These are phyloP conservation scores for Mycosarcoma maydis DNA, from an alignment of 1,284 basidiomycete genomes.

Conservation along the genomic window DNA sequence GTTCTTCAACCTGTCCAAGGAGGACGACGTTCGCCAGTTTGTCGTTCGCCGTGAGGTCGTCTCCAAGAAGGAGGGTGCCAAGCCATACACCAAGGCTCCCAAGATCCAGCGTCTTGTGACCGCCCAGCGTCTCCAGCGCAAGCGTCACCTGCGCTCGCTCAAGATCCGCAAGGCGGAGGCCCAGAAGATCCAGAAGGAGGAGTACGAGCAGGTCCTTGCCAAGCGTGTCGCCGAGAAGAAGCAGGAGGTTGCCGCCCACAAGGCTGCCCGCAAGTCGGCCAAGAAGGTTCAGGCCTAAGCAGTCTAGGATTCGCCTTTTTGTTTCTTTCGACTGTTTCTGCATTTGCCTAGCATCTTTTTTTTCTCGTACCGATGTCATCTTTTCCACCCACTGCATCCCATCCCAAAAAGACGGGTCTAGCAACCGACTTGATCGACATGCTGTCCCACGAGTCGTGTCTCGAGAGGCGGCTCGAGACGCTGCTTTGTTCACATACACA, in stretches of 20 bases:
- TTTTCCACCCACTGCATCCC: constrained; percentile 15
- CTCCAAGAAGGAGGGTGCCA: constrained; percentile 91
- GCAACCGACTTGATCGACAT: constrained; percentile 8
- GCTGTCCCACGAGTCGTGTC: constrained; percentile 17
- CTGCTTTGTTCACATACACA: constrained; percentile 5
- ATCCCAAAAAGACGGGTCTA: constrained; percentile 26
- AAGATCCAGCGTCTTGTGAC: constrained; percentile 79
- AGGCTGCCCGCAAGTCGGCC: constrained; percentile 52
- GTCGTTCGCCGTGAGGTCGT: constrained; percentile 83
- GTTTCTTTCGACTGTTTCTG: constrained; percentile 3
- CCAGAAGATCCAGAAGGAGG: constrained; percentile 93
- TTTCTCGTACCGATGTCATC: constrained; percentile 8
- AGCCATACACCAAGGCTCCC: constrained; percentile 97
- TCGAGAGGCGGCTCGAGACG: constrained; percentile 38
- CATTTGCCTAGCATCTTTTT: constrained; percentile 30
- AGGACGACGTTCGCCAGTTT: constrained; percentile 97
- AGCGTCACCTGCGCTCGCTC: constrained; percentile 89
- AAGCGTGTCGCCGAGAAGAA: constrained; percentile 95
- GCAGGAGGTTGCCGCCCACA: constrained; percentile 66
- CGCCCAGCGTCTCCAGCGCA: constrained; percentile 92
- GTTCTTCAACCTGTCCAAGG: constrained; percentile 98
- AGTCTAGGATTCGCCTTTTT: constrained; percentile 5
- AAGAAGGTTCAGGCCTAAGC: constrained; percentile 51
- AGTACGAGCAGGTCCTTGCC: constrained; percentile 79
- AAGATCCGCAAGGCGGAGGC: constrained; percentile 86